Percentiles rank a stretch among this genome's conserved stretches.
Conservation (phyloP, 2,329 filamentous ascomycete species). For the Nothopassalora personata region DNA sequence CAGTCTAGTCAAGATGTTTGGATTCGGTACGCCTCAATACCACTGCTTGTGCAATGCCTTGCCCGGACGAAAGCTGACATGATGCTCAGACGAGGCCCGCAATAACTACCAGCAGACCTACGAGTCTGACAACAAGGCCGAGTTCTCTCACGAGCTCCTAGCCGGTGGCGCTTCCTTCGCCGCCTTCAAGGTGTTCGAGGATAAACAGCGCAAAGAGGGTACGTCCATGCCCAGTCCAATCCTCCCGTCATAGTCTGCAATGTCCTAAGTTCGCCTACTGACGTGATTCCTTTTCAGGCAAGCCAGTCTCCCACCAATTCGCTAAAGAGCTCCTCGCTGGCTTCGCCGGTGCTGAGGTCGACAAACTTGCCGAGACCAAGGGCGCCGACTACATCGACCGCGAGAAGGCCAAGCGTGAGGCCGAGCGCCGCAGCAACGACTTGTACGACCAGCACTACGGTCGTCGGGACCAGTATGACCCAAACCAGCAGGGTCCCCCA, state of each 20-base stretch:
- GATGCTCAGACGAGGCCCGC: constrained; percentile 46
- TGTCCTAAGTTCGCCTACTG: neutral
- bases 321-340: constrained; percentile 73
- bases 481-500: constrained; percentile 37
- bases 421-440: constrained; percentile 39
- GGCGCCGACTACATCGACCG: constrained; percentile 46
- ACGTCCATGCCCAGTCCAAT: neutral
- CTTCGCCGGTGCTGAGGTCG: constrained; percentile 67
- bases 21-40: constrained; percentile 34
- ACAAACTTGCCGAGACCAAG: constrained; percentile 62
- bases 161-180: constrained; percentile 73
- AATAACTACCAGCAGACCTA: constrained; percentile 53
- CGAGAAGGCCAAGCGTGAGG: constrained; percentile 45
- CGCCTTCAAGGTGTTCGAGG: constrained; percentile 75
- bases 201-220: constrained; percentile 63
- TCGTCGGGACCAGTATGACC: constrained; percentile 43
- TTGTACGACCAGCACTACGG: constrained; percentile 49
- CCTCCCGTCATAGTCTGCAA: too few relatives aligned
- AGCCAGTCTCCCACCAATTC: constrained; percentile 65
- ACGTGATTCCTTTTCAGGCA: constrained; percentile 45
- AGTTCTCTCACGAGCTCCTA: constrained; percentile 66
- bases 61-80: neutral
- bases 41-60: neutral
- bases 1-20: constrained; percentile 39
- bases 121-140: constrained; percentile 48